Conservation (phyloP, 2,329 filamentous ascomycete genomes). For the Cercospora zeina region DNA sequence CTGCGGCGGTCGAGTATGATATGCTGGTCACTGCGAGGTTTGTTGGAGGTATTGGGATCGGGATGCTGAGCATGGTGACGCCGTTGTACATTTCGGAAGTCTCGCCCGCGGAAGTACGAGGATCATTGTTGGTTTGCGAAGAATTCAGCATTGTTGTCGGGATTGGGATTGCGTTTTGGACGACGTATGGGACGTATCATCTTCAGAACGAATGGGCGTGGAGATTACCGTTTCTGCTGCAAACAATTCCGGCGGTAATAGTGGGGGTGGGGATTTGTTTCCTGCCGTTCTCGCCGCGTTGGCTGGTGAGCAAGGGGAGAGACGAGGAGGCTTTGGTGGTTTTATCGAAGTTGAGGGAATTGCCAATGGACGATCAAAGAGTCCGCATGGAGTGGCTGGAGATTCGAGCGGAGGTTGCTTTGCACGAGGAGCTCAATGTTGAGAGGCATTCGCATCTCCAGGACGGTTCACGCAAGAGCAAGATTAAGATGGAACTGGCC, state of each 20-base stretch:
- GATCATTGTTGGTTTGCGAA: conserved; percentile 51
- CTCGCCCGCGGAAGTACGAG: conserved; percentile 58
- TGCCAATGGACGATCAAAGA: conserved; percentile 52
- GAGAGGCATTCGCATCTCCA: conserved; percentile 43
- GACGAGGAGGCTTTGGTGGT: conserved; percentile 38
- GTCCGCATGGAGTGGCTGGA: conserved; percentile 56
- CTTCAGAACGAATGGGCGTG: conserved; percentile 51
- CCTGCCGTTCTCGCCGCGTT: conserved; percentile 41
- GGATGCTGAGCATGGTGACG: conserved; percentile 41
- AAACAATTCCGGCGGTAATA: conserved; percentile 44
- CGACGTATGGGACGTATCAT: conserved; percentile 56
- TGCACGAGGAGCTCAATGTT: conserved; percentile 50
- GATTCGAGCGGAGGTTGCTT: conserved; percentile 56
- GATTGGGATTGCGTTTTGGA: conserved; percentile 56
- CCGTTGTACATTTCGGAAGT: conserved; percentile 77
- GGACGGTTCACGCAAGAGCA: conserved; percentile 30
- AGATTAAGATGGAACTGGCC: conserved; percentile 48
- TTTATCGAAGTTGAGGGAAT: conserved; percentile 38
- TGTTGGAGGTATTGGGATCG: conserved; percentile 40
- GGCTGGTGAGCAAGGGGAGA: conserved; percentile 38
- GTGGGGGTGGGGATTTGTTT: conserved; percentile 39
- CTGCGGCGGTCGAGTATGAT: conserved; percentile 34
- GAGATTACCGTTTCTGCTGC: conserved; percentile 52
- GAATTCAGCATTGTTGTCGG: conserved; percentile 51
- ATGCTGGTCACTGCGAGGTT: conserved; percentile 39